Conservation (phyloP, 2,329 filamentous ascomycete species). For the Microcyclosporella mali region DNA sequence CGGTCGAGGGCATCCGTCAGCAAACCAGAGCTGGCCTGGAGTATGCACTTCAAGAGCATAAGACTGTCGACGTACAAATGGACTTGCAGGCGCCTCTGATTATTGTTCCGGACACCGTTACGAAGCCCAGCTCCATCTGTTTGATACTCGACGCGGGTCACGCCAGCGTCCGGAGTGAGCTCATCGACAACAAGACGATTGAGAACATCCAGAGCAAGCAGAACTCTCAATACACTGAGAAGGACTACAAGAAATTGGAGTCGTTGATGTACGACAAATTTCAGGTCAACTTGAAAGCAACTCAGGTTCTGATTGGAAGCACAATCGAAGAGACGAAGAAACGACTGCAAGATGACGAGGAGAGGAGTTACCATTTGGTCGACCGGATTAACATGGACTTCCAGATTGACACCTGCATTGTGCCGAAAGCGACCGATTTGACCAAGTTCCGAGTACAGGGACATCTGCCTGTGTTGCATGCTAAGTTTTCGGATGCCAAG, state of each 20-base stretch:
- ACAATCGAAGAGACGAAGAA: slow-evolving; percentile 85
- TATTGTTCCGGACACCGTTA: slow-evolving; percentile 91
- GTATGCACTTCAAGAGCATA: slow-evolving; percentile 95
- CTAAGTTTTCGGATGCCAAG: slow-evolving; percentile 85
- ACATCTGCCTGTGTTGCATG: slow-evolving; percentile 85
- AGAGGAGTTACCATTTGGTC: slow-evolving; percentile 75
- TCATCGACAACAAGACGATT: slow-evolving; percentile 87
- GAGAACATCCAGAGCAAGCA: slow-evolving; percentile 88
- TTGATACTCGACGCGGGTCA: slow-evolving; percentile 95
- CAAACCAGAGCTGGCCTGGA: slow-evolving; percentile 94
- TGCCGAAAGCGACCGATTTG: slow-evolving; percentile 91
- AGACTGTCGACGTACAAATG: slow-evolving; percentile 92
- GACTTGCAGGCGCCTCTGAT: slow-evolving; percentile 94
- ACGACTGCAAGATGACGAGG: slow-evolving; percentile 60
- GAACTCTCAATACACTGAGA: slow-evolving; percentile 75
- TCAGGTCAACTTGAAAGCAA: slow-evolving; percentile 83
- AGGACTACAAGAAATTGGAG: slow-evolving; percentile 82
- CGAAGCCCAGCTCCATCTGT: slow-evolving; percentile 70
- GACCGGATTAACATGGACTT: slow-evolving; percentile 98
- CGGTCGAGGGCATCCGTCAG: slow-evolving; percentile 87
- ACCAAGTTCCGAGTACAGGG: slow-evolving; percentile 89
- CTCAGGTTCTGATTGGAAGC: slow-evolving; percentile 89
- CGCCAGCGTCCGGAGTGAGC: slow-evolving; percentile 84
- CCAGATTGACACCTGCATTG: slow-evolving; percentile 87
- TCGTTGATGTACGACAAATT: slow-evolving; percentile 98